phyloP scores from a whole-genome alignment of 805 yeast species.

The Hanseniaspora clermontiae region DNA sequence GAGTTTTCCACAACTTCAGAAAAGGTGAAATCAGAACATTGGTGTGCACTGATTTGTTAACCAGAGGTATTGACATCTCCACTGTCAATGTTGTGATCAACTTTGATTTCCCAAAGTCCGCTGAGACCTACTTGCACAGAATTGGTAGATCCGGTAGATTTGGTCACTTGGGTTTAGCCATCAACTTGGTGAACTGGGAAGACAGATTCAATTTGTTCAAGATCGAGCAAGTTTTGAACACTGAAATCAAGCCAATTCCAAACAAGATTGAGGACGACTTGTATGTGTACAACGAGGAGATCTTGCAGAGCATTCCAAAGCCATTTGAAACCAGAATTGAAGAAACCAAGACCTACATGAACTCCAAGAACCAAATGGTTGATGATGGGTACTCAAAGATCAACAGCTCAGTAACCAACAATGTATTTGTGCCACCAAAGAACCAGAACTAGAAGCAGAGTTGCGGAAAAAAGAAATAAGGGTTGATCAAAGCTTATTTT shows the following conservation, averaged over 20 bases:
- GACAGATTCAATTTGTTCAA: slow-evolving; percentile 87
- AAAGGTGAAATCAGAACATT: slow-evolving; percentile 94
- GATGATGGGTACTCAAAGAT: slow-evolving; percentile 14
- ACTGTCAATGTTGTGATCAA: slow-evolving; percentile 97
- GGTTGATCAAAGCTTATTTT: too few relatives aligned
- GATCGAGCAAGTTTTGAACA: slow-evolving; percentile 93
- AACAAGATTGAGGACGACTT: slow-evolving; percentile 77
- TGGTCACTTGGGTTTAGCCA: slow-evolving; percentile 96
- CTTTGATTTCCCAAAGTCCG: slow-evolving; percentile 96
- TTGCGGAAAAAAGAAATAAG: too few relatives aligned
- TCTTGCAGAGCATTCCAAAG: slow-evolving; percentile 61
- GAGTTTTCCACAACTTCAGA: slow-evolving; percentile 96
- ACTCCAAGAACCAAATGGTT: slow-evolving; percentile 15
- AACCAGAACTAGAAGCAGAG: neutral
- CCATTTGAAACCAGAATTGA: slow-evolving; percentile 64
- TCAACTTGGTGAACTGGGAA: slow-evolving; percentile 91
- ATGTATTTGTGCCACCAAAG: slow-evolving; percentile 10
- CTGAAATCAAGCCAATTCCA: slow-evolving; percentile 95
- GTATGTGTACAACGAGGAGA: slow-evolving; percentile 59
- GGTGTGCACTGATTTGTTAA: slow-evolving; percentile 89
- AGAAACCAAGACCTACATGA: slow-evolving; percentile 22
- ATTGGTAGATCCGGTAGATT: slow-evolving; percentile 98
- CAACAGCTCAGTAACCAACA: slow-evolving; percentile 17
- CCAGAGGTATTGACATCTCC: slow-evolving; percentile 98
- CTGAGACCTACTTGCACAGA: slow-evolving; percentile 95